Conservation (phyloP, 2,329 filamentous ascomycete species). For the Exophiala viscosa region DNA sequence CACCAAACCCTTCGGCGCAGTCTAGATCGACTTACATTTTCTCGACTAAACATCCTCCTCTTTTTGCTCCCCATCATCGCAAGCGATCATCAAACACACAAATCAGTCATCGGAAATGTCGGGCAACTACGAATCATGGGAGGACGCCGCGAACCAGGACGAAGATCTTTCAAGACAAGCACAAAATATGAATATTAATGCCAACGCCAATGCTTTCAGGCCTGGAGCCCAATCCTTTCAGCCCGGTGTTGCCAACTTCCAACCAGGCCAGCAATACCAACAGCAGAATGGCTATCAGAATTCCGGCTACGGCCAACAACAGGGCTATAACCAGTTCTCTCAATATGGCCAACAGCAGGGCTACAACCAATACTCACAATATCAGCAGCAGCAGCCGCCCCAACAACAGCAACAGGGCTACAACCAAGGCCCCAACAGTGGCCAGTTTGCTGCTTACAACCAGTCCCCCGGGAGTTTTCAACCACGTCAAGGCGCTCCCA, state of each 20-base stretch:
- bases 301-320: slow-evolving; percentile 47
- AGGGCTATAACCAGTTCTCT: slow-evolving; percentile 53
- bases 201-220: slow-evolving; percentile 55
- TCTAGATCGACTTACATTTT: too few relatives aligned
- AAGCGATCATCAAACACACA: slow-evolving; percentile 28
- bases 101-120: slow-evolving; percentile 57
- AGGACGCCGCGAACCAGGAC: slow-evolving; percentile 75
- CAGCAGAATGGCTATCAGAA: slow-evolving; percentile 52
- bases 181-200: slow-evolving; percentile 64
- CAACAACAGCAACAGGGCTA: slow-evolving; percentile 22
- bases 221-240: slow-evolving; percentile 68
- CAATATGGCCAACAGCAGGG: slow-evolving; percentile 48
- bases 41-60: too few relatives aligned
- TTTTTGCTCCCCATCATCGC: neutral
- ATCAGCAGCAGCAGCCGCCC: slow-evolving; percentile 40
- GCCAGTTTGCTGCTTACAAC: slow-evolving; percentile 44
- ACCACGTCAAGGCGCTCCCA: slow-evolving; percentile 43
- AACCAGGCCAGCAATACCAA: slow-evolving; percentile 66
- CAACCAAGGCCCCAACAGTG: slow-evolving; percentile 48
- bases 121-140: slow-evolving; percentile 82
- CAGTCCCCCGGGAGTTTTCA: slow-evolving; percentile 40
- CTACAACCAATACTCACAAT: slow-evolving; percentile 45
- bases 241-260: slow-evolving; percentile 66
- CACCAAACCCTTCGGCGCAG: too few relatives aligned
- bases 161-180: slow-evolving; percentile 72